Conservation (phyloP, 2,329 filamentous ascomycete species). For the Furcasterigmium furcatum region DNA sequence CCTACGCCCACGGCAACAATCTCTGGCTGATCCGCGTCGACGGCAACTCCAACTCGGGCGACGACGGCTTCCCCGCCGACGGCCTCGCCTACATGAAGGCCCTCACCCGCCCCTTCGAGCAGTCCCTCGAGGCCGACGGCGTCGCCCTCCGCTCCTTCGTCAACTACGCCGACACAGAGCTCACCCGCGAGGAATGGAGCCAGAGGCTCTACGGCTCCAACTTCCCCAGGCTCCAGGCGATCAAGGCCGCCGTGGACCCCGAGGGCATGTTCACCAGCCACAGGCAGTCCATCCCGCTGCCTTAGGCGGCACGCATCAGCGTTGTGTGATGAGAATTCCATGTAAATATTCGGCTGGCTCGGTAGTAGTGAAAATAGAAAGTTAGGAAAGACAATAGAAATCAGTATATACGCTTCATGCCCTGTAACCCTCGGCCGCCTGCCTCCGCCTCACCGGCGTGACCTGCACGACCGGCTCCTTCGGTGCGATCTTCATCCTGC, state of each 20-base stretch:
- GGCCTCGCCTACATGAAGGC: slow-evolving; percentile 42
- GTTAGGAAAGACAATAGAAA: background rate
- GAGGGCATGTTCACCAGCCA: slow-evolving; percentile 10
- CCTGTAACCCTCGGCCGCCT: no score
- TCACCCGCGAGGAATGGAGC: slow-evolving; percentile 11
- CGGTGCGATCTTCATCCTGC: background rate
- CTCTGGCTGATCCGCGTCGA: slow-evolving; percentile 28
- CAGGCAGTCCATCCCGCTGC: slow-evolving; percentile 12
- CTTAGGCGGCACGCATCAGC: background rate
- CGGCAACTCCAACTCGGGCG: slow-evolving; percentile 28
- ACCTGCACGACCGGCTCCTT: background rate
- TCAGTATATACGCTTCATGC: no score
- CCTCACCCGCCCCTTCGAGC: slow-evolving; percentile 23
- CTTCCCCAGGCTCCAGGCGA: slow-evolving; percentile 11
- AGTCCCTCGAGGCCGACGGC: slow-evolving; percentile 8
- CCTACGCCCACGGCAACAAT: slow-evolving; percentile 36
- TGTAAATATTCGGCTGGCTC: no score
- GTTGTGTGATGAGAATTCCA: background rate
- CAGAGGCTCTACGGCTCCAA: slow-evolving; percentile 11
- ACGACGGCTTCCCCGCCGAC: slow-evolving; percentile 41
- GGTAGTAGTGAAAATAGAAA: background rate
- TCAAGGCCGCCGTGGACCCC: slow-evolving; percentile 11
- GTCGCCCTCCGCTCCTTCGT: slow-evolving; percentile 9
- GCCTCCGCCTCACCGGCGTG: background rate
- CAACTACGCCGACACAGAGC: slow-evolving; percentile 13